Conservation (phyloP, 2,329 filamentous ascomycete genomes). For the Fusarium begoniae region DNA sequence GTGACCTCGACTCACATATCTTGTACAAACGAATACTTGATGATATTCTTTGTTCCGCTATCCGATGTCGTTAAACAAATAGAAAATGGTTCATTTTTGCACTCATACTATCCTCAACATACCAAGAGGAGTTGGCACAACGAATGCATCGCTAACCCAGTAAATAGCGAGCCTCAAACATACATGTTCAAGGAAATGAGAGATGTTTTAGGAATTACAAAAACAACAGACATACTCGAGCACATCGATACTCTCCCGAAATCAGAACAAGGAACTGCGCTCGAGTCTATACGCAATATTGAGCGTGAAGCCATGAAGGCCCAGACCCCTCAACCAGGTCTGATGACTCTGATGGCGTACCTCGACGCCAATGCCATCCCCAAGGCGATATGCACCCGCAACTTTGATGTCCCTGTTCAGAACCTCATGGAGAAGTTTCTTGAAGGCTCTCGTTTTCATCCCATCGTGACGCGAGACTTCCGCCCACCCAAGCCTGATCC, state of each 20-base stretch:
- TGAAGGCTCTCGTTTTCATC: constrained; percentile 71
- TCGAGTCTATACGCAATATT: constrained; percentile 78
- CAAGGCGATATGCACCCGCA: constrained; percentile 92
- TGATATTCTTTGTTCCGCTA: not conserved
- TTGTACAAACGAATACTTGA: constrained; percentile 19
- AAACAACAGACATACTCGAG: constrained; percentile 83
- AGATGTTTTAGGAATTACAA: constrained; percentile 74
- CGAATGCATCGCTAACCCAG: not conserved
- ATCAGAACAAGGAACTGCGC: constrained; percentile 68
- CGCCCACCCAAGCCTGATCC: constrained; percentile 86
- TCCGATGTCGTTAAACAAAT: not conserved
- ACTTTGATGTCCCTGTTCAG: constrained; percentile 83
- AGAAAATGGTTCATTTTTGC: not conserved
- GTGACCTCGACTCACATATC: not conserved
- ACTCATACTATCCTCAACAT: not conserved
- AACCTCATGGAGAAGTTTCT: constrained; percentile 82
- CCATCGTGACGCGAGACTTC: constrained; percentile 87
- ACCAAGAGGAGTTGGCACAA: not conserved
- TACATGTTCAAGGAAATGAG: constrained; percentile 97
- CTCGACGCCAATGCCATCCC: constrained; percentile 72
- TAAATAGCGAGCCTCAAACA: constrained; percentile 80
- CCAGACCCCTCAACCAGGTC: constrained; percentile 84
- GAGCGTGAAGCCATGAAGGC: constrained; percentile 82
- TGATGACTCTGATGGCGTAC: constrained; percentile 81
- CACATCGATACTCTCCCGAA: constrained; percentile 80